These are phyloP conservation scores for Xylaria flabelliformis DNA, from an alignment of 495 filamentous ascomycete genomes.

Conservation along the genomic window DNA sequence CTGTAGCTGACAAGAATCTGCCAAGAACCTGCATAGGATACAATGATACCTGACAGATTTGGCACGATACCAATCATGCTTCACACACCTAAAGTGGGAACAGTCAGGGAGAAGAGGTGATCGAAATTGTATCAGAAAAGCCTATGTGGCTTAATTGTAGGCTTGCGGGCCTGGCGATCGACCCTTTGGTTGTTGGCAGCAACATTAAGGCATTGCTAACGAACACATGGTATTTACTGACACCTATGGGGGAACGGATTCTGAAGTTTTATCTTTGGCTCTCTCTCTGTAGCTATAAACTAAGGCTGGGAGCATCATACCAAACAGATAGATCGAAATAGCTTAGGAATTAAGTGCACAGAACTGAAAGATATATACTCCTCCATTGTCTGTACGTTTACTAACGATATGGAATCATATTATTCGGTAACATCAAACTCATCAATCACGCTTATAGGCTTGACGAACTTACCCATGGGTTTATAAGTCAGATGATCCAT, in stretches of 20 bases:
- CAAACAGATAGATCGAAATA: background rate
- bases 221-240: background rate
- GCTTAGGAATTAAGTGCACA: background rate
- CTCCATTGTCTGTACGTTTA: background rate
- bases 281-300: background rate
- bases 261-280: background rate
- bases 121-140: background rate
- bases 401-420: background rate
- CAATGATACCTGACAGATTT: slow-evolving; percentile 31
- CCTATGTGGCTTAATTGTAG: background rate
- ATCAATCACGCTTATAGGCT: slow-evolving; percentile 60
- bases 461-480: slow-evolving; percentile 55
- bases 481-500: slow-evolving; percentile 57
- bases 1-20: slow-evolving; percentile 20
- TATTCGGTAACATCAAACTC: slow-evolving; percentile 56
- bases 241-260: background rate
- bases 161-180: background rate
- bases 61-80: too few species aligned
- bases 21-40: slow-evolving; percentile 32
- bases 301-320: background rate
- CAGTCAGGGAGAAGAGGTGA: too few species aligned
- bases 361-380: background rate
- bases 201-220: background rate
- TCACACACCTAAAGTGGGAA: background rate
- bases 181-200: background rate